These are phyloP conservation scores for Stentor roeselii DNA, from an alignment of 73 alveolate genomes.

Conservation along the genomic window DNA sequence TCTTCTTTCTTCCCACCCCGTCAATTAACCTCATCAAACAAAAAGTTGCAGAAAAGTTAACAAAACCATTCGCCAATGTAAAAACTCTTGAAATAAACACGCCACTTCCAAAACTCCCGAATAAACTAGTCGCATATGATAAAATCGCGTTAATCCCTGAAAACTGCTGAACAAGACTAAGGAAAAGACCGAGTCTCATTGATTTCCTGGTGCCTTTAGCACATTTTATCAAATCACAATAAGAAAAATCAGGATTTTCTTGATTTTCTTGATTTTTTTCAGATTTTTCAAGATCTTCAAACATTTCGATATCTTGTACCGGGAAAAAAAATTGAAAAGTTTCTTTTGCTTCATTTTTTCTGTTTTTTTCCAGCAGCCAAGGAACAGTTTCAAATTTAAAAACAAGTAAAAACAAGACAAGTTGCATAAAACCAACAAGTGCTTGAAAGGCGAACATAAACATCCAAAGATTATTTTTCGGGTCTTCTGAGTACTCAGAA, in stretches of 20 bases:
- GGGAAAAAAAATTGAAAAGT: background rate
- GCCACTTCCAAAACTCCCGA: background rate
- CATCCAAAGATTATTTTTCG: background rate
- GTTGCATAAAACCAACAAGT: background rate
- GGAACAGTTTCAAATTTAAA: background rate
- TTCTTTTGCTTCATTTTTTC: background rate
- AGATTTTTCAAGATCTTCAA: background rate
- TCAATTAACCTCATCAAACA: background rate
- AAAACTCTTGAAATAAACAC: conserved; percentile 17
- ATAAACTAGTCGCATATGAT: background rate
- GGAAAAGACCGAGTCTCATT: background rate
- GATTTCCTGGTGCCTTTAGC: background rate
- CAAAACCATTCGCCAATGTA: background rate
- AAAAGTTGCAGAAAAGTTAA: background rate
- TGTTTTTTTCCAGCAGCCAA: conserved; percentile 2
- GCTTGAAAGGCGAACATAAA: conserved; percentile 20
- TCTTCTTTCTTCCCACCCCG: background rate
- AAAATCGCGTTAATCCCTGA: conserved; percentile 17
- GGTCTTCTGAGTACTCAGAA: background rate
- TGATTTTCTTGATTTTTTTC: background rate
- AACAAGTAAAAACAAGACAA: background rate
- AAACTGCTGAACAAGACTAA: background rate
- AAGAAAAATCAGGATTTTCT: background rate
- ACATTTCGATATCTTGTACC: background rate
- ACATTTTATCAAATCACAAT: background rate